A percentile compares a stretch with the other conserved stretches of the same genome.
These are phyloP conservation scores for Bryopsis sp. DNA, from an alignment of 139 green algal species.

Conservation along the genomic window DNA sequence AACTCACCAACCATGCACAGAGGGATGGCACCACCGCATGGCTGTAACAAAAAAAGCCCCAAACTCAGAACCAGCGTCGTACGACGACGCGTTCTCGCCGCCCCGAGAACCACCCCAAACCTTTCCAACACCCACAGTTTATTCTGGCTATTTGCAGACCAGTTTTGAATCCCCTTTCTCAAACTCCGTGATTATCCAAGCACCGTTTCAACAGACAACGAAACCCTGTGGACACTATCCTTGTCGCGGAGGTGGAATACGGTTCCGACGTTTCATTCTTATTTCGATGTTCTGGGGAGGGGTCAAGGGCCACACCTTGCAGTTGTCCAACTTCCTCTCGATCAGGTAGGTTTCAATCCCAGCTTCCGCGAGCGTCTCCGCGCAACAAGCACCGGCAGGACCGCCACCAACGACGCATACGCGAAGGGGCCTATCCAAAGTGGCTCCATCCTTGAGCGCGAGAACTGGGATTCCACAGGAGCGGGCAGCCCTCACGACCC, in stretches of 20 bases:
- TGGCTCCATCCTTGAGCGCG: slow-evolving; percentile 57
- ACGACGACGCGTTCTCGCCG: neutral
- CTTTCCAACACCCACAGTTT: too few relatives aligned
- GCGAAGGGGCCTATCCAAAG: slow-evolving; percentile 68
- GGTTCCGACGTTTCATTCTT: neutral
- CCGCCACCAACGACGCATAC: slow-evolving; percentile 94
- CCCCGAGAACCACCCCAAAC: too few relatives aligned
- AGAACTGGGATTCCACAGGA: slow-evolving; percentile 13
- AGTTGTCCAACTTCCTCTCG: slow-evolving; percentile 98
- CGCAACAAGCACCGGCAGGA: slow-evolving; percentile 85
- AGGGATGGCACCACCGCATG: slow-evolving; percentile 90
- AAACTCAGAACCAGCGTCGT: neutral
- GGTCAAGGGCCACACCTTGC: slow-evolving; percentile 58
- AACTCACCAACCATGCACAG: slow-evolving; percentile 99
- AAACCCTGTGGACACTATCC: too few relatives aligned
- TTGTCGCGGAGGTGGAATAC: too few relatives aligned
- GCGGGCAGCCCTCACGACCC: neutral
- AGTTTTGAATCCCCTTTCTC: too few relatives aligned
- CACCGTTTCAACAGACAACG: too few relatives aligned
- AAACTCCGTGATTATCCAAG: too few relatives aligned
- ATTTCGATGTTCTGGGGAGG: neutral
- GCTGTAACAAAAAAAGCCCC: slow-evolving; percentile 43
- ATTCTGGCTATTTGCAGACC: too few relatives aligned
- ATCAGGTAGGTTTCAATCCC: slow-evolving; percentile 93
- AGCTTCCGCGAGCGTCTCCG: slow-evolving; percentile 87